Evolutionary conservation across 164 flowering plant genomes (phyloP).

Genomic region (Vitis labrusca): DNA sequence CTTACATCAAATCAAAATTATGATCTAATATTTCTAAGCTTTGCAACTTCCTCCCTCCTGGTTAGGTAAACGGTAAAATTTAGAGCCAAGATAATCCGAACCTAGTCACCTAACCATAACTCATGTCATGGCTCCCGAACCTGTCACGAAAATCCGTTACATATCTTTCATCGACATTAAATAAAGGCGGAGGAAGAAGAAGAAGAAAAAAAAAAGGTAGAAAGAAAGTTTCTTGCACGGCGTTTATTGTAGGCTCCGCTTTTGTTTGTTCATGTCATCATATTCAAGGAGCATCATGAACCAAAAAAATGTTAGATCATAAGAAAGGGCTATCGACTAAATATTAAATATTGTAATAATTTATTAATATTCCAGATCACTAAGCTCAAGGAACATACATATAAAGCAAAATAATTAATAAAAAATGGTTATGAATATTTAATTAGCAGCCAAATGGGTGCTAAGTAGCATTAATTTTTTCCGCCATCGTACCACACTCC

Average conservation of each 20-base stretch:
- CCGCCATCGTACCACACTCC: no score
- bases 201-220: neutral
- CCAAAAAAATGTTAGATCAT: constrained; percentile 5
- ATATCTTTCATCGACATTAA: constrained; percentile 3
- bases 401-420: neutral
- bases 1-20: neutral
- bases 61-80: neutral
- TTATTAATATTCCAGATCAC: neutral
- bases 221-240: neutral
- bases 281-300: constrained; percentile 11
- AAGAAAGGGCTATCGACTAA: neutral
- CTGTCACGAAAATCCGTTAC: neutral
- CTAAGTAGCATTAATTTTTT: no score
- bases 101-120: neutral
- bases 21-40: neutral
- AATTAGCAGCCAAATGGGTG: no score
- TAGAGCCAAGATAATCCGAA: neutral
- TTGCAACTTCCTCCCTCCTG: neutral
- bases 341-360: neutral
- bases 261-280: constrained; percentile 8
- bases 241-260: constrained; percentile 7
- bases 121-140: neutral
- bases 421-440: no score
- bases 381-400: neutral
- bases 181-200: neutral